Base-by-base conservation (phyloP, 345 rosid genomes). In the Boechera stricta region DNA sequence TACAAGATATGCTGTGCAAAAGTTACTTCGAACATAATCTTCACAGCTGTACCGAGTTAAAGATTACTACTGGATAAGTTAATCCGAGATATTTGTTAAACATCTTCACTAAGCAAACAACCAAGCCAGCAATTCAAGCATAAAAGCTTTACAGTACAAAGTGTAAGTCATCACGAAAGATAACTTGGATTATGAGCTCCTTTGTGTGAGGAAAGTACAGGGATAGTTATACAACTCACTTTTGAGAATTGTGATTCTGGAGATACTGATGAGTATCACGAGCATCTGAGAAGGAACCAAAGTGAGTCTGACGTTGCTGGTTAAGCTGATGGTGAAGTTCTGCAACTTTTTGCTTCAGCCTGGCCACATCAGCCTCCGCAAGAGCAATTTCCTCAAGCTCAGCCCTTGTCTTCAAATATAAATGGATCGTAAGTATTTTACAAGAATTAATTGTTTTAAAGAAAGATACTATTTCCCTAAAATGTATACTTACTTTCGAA, bases 331-430 rank as follows among this genome's bases (percentile, higher is more conserved):
- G 96, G 76, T 95, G 98, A 71, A 95, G 97, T 84, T 95, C 99
- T 18, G 97, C 97, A 81, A 95, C 98, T 81, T 95, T 95, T 81
- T 95, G 98, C 85, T 95, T 95, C 82, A 95, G 84, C 83, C 98
- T 88, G 78, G 98, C 98, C 75, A 95, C 99, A 84, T 95, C 98
- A 33, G 96, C 98, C 88, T 95, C 99, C 51, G 99, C 99, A 78
- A 92, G 93, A 82, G 99, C 98, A 81, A 95, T 95, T 87, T 95
- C 99, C 88, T 95, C 98, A 39, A 95, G 98, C 89, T 95, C 99
- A 29, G 94, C 96, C 90, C 94, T 91, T 65, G 98, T 95, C 99
- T 95, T 82, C 85, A 85, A 74, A 86, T 79, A 81, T 74, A 62
- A 16, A 44, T 54, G 54, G 69, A 79, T 57, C 67, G 67, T 78